A percentile compares a stretch with the other conserved stretches of the same genome.
Evolutionary conservation across 116 monocot genomes (phyloP).

Genomic region (Papilionanthe hybrid): DNA sequence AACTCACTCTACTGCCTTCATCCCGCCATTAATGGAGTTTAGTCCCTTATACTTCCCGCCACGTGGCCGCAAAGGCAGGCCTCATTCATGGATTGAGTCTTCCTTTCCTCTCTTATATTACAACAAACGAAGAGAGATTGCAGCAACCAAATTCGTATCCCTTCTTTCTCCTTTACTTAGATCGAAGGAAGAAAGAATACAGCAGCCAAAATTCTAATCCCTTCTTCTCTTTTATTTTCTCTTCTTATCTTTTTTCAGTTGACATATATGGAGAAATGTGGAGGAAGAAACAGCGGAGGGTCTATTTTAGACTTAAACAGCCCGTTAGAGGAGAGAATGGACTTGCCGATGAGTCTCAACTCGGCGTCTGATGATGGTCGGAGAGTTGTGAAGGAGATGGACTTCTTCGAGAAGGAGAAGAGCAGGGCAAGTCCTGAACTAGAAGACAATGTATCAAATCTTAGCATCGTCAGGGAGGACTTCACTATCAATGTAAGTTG

Average conservation of each 20-base stretch:
- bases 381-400: constrained; percentile 36
- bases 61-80: not conserved
- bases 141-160: not conserved
- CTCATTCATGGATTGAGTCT: not conserved
- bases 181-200: too few relatives aligned
- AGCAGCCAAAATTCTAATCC: too few relatives aligned
- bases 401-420: constrained; percentile 71
- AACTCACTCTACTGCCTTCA: not conserved
- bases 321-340: not conserved
- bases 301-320: not conserved
- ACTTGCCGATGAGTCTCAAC: too few relatives aligned
- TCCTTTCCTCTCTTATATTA: not conserved
- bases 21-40: not conserved
- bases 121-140: not conserved
- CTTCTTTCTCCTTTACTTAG: not conserved
- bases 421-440: not conserved
- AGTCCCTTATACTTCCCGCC: not conserved
- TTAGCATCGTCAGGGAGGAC: constrained; percentile 57
- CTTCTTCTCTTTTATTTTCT: not conserved
- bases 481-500: constrained; percentile 48
- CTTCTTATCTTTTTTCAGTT: too few relatives aligned
- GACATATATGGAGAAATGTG: constrained; percentile 22
- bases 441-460: not conserved
- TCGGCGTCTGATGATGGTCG: not conserved
- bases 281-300: constrained; percentile 23